A percentile compares a stretch with the other conserved stretches of the same genome.
Evolutionary conservation across 768 basidiomycete species (phyloP).

Genomic region (Pleurotus tuber-regium): DNA sequence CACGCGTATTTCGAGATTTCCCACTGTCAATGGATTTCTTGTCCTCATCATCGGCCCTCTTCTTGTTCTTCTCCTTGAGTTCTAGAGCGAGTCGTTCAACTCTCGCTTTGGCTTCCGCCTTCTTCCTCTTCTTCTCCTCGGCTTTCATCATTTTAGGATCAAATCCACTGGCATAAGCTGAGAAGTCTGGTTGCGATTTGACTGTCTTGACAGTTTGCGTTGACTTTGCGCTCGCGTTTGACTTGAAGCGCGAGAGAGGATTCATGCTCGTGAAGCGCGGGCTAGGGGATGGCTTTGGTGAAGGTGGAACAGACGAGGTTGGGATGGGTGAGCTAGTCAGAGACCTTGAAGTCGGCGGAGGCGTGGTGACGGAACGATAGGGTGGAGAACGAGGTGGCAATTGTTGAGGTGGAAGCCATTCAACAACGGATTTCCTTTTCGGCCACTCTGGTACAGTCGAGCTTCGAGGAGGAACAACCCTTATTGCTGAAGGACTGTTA

Average conservation of each 20-base stretch:
- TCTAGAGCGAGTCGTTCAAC: conserved; percentile 43
- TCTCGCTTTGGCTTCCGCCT: conserved; percentile 33
- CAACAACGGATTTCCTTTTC: conserved; percentile 23
- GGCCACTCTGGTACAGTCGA: conserved; percentile 23
- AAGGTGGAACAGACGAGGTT: conserved; percentile 1
- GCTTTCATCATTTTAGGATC: conserved; percentile 44
- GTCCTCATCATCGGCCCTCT: conserved; percentile 28
- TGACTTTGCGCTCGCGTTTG: conserved; percentile 17
- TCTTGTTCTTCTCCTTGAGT: conserved; percentile 36
- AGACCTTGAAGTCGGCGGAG: neutral
- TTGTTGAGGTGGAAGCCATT: conserved; percentile 13
- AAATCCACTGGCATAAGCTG: conserved; percentile 9
- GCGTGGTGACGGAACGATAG: neutral
- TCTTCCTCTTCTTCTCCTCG: conserved; percentile 40
- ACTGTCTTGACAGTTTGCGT: conserved; percentile 8
- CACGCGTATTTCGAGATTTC: conserved; percentile 14
- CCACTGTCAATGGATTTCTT: conserved; percentile 24
- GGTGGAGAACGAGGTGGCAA: neutral
- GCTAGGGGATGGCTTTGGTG: conserved; percentile 12
- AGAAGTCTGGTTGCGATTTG: conserved; percentile 20
- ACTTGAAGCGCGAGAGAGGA: conserved; percentile 23
- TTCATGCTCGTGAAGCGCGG: conserved; percentile 15
- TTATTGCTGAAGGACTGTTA: conserved; percentile 14
- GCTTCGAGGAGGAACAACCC: conserved; percentile 12
- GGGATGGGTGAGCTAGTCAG: neutral